Evolutionary conservation across 108 stramenopile species (phyloP).

Genomic region (Skeletonema costatum): DNA sequence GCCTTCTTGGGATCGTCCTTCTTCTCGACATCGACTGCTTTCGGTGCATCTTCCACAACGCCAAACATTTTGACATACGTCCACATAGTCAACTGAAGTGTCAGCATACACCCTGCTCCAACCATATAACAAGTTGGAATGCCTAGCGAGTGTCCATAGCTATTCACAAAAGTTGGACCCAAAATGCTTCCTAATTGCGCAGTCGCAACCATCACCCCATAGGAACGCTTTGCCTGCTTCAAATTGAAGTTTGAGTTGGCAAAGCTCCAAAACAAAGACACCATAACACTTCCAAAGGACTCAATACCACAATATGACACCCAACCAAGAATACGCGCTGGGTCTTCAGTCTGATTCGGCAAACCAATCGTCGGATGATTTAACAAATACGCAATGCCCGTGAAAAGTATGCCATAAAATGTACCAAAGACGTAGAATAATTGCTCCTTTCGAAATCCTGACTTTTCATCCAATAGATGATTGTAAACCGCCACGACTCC

Average conservation of each 20-base stretch:
- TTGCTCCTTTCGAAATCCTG: constrained; percentile 85
- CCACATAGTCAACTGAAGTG: constrained; percentile 92
- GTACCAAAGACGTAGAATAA: constrained; percentile 96
- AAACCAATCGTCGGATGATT: constrained; percentile 88
- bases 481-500: constrained; percentile 95
- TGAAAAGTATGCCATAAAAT: constrained; percentile 89
- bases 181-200: constrained; percentile 94
- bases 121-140: constrained; percentile 79
- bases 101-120: constrained; percentile 83
- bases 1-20: constrained; percentile 56
- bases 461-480: constrained; percentile 75
- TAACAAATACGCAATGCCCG: constrained; percentile 74
- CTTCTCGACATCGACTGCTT: constrained; percentile 42
- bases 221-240: constrained; percentile 92
- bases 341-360: constrained; percentile 76
- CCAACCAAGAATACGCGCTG: constrained; percentile 89
- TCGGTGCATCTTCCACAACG: constrained; percentile 14
- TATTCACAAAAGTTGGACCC: constrained; percentile 90
- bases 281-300: constrained; percentile 95
- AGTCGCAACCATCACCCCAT: constrained; percentile 95
- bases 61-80: constrained; percentile 88
- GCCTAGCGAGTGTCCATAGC: constrained; percentile 68
- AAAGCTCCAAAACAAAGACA: constrained; percentile 95
- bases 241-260: constrained; percentile 90
- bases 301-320: constrained; percentile 95